A percentile compares a stretch with the other conserved stretches of the same genome.
These are phyloP conservation scores for Fusarium nematophilum DNA, from an alignment of 2,329 filamentous ascomycete species.

Conservation along the genomic window DNA sequence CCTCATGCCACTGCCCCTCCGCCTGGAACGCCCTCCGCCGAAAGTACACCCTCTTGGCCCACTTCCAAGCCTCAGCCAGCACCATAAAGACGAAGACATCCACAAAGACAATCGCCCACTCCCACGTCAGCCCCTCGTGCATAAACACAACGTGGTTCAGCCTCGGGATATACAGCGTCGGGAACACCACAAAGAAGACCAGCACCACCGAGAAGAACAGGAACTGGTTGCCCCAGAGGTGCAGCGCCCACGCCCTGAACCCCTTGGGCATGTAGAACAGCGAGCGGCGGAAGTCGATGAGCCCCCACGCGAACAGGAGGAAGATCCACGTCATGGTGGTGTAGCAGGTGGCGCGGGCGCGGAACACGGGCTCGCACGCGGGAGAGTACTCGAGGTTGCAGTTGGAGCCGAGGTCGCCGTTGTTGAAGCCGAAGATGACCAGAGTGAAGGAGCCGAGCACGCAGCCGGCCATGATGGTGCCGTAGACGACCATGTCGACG, in stretches of 20 bases:
- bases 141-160: slow-evolving; percentile 74
- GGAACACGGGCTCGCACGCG: slow-evolving; percentile 68
- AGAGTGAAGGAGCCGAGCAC: slow-evolving; percentile 68
- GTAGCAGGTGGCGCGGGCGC: slow-evolving; percentile 73
- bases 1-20: slow-evolving; percentile 4
- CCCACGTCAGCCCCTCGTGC: slow-evolving; percentile 73
- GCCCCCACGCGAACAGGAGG: slow-evolving; percentile 77
- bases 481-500: slow-evolving; percentile 72
- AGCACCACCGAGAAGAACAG: slow-evolving; percentile 60
- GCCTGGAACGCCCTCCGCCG: slow-evolving; percentile 42
- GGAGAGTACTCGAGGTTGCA: slow-evolving; percentile 67
- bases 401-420: slow-evolving; percentile 64
- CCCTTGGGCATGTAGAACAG: slow-evolving; percentile 70
- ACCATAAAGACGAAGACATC: slow-evolving; percentile 70
- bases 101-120: slow-evolving; percentile 76
- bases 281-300: slow-evolving; percentile 72
- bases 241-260: slow-evolving; percentile 63
- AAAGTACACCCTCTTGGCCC: slow-evolving; percentile 69
- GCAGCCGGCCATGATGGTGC: slow-evolving; percentile 71
- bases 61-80: slow-evolving; percentile 75
- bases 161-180: slow-evolving; percentile 75
- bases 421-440: slow-evolving; percentile 59
- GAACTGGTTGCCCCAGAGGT: slow-evolving; percentile 67
- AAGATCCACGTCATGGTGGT: slow-evolving; percentile 76
- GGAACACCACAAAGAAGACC: slow-evolving; percentile 68